Evolutionary conservation across 2,329 filamentous ascomycete species (phyloP), one percentile per base, ranked within the genome.

Genomic region (Phialophora tarda): DNA sequence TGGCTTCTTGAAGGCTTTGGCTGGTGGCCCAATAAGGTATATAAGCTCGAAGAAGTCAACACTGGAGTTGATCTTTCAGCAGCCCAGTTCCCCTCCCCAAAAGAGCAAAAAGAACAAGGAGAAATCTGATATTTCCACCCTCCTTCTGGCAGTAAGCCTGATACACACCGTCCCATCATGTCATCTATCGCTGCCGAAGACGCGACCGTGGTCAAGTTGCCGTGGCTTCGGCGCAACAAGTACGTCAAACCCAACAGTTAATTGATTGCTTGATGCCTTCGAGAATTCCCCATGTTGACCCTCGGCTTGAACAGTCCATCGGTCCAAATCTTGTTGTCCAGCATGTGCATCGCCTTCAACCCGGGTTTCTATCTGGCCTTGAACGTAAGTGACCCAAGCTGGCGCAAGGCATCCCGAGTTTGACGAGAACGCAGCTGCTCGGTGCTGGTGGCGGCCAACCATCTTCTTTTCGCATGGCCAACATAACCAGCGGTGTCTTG

Each of bases 381-480:
- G 38, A 48, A 28, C 21, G 57, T 59, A 30, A 30, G 57, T 30
- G 30, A 12, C 8, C 17, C 41, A 50, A 30, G 28, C 4, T 32
- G 17, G 24, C 10, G 14, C 23, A 48, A 14, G 10, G 4, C 8
- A 59, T 59, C 57, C 38, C 11, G 8, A n/a, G 17, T 1, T 26
- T 59, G 57, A 59, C 24, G 23, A 17, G 21, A 21, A 32, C 24
- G 50, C 41, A 59, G 59, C 48, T 62, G 10, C 59, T 62, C 8
- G 59, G 59, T 17, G 59, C 47, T 34, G 59, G 59, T 3, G 59
- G 59, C 47, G 59, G 59, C 28, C 59, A 55, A 53, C 59, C 59
- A n/a, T 62, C 59, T 54, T 62, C 59, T 7, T 34, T 54, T 12
- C 26, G 28, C 47, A 62, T 62, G 59, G 59, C 59, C 59, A 62